Conservation (phyloP, 169 alveolate species). For the Plasmodium inui region DNA sequence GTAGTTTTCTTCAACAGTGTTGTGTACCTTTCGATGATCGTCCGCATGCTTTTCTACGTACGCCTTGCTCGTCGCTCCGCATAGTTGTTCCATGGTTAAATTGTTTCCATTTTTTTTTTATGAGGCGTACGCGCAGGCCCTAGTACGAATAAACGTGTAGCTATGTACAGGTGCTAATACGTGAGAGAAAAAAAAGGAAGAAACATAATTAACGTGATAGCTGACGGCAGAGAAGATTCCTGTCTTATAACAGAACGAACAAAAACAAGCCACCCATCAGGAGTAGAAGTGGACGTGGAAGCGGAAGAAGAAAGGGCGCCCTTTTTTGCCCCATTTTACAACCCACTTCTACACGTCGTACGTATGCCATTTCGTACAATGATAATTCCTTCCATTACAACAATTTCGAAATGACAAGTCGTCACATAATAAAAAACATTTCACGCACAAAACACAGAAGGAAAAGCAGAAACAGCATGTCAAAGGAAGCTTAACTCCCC, state of each 20-base stretch:
- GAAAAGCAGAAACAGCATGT: background rate
- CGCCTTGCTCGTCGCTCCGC: background rate
- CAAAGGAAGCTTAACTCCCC: background rate
- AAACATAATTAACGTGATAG: background rate
- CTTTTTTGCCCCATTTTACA: background rate
- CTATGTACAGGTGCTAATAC: background rate
- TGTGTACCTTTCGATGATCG: background rate
- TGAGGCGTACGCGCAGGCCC: background rate
- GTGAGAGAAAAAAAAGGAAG: background rate
- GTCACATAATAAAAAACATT: background rate
- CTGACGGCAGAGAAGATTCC: background rate
- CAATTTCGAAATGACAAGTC: constrained; percentile 38
- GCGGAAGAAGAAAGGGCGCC: background rate
- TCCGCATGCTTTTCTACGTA: background rate
- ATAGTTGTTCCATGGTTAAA: background rate
- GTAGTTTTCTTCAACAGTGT: background rate
- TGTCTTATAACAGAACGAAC: background rate
- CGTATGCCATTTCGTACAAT: background rate
- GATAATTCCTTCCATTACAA: background rate
- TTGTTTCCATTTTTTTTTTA: background rate
- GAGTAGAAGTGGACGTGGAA: background rate
- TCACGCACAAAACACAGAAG: background rate
- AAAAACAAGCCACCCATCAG: background rate
- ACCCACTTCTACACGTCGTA: background rate
- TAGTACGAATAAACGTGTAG: background rate